phyloP scores from a whole-genome alignment of 2,329 filamentous ascomycete species.

The Clathrospora elynae region DNA sequence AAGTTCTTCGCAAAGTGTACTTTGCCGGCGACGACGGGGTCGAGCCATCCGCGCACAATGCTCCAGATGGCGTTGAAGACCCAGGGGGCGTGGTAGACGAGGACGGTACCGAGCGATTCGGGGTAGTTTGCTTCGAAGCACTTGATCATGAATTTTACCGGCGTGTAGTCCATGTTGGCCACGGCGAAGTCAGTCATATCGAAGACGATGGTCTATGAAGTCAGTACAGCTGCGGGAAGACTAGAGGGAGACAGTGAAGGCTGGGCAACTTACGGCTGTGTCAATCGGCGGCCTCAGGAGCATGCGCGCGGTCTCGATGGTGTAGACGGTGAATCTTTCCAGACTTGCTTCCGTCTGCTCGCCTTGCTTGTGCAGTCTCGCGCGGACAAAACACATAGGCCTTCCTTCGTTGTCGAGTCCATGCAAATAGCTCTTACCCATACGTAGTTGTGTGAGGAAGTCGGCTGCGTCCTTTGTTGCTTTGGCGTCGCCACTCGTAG shows the following conservation, averaged over 20 bases:
- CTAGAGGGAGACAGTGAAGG: not conserved
- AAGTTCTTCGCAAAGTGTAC: constrained; percentile 88
- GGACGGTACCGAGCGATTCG: constrained; percentile 83
- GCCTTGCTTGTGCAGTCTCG: constrained; percentile 77
- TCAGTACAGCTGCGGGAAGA: not conserved
- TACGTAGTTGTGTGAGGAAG: constrained; percentile 79
- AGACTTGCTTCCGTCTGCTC: constrained; percentile 82
- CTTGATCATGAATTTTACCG: constrained; percentile 99
- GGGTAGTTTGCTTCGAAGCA: constrained; percentile 99
- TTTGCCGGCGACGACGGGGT: constrained; percentile 93
- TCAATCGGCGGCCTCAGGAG: constrained; percentile 79
- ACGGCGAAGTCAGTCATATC: constrained; percentile 94
- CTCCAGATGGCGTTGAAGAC: constrained; percentile 98
- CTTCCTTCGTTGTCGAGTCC: constrained; percentile 82
- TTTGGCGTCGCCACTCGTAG: constrained; percentile 64
- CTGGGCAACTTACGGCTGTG: constrained; percentile 73
- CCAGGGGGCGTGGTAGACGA: constrained; percentile 97
- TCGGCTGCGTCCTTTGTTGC: constrained; percentile 73
- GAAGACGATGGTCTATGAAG: constrained; percentile 80
- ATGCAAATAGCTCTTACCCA: constrained; percentile 93
- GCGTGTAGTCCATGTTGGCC: constrained; percentile 97
- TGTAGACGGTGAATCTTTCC: constrained; percentile 88
- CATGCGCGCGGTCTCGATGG: constrained; percentile 92
- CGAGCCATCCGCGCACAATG: constrained; percentile 93
- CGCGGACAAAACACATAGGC: constrained; percentile 85